These are phyloP conservation scores for Eutrema japonicum DNA, from an alignment of 345 rosid genomes.

Conservation along the genomic window DNA sequence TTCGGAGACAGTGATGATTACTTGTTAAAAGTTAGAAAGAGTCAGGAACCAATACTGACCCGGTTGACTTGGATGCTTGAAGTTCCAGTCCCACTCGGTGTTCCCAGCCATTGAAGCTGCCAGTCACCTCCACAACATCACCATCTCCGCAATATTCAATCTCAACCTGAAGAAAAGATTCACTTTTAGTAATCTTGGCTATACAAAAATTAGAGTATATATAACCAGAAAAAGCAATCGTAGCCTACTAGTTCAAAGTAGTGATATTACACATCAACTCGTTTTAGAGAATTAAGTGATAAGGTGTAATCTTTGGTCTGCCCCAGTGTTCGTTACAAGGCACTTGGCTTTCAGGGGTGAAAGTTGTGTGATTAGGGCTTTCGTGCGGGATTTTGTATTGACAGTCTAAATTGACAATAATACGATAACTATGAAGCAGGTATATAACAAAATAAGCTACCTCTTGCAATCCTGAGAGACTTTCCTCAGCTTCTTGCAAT, in stretches of 20 bases:
- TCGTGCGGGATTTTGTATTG: neutral
- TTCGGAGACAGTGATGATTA: neutral
- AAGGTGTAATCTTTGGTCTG: neutral
- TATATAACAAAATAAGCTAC: constrained; percentile 42
- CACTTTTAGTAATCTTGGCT: constrained; percentile 14
- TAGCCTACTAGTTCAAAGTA: neutral
- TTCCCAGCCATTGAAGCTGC: constrained; percentile 98
- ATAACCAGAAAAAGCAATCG: neutral
- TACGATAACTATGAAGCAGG: constrained; percentile 4
- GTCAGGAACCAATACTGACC: constrained; percentile 37
- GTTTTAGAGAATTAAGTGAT: constrained; percentile 10
- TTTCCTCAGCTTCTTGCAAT: constrained; percentile 76
- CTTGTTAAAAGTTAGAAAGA: neutral
- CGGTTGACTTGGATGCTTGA: constrained; percentile 48
- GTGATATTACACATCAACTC: neutral
- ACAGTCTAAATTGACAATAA: neutral
- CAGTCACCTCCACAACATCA: constrained; percentile 86
- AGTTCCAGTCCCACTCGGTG: constrained; percentile 79
- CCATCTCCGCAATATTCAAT: constrained; percentile 76
- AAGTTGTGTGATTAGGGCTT: neutral
- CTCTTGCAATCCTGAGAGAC: constrained; percentile 81
- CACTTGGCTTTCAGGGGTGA: neutral
- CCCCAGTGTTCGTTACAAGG: constrained; percentile 7
- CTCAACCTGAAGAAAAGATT: constrained; percentile 55
- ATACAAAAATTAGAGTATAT: neutral